Base-by-base conservation (phyloP, 208 protist species). In the Sergeia podlipaevii region DNA sequence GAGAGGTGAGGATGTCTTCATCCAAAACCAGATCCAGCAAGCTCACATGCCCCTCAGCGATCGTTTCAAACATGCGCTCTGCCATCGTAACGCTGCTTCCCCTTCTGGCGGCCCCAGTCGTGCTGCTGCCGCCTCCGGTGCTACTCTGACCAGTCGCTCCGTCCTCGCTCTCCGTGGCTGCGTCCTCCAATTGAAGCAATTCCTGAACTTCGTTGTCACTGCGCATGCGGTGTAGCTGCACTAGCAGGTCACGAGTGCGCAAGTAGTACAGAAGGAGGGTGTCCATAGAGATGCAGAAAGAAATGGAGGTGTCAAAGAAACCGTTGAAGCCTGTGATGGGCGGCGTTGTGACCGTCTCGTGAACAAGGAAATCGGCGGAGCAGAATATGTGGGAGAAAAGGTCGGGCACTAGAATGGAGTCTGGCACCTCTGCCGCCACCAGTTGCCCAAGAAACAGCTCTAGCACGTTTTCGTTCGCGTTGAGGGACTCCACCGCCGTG, bases 361-460 rank as follows among this genome's bases (percentile, higher is more conserved):
- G 89, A 11, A 96, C 48, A 1, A 96, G 51, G 44, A 96, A 96
- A 64, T 96, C 89, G 1, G 76, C 81, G 13, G 83, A 84, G 70
- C 83, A 92, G 65, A 96, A 96, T 30, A 96, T 54, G 30, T 59
- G 57, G 20, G 61, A 52, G 26, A 77, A 77, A 13, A 21, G 0
- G 54, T 47, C 27, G 57, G 46, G 23, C 57, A n/a, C n/a, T n/a
- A n/a, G n/a, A n/a, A n/a, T 56, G 26, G 63, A 23, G 28, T 15
- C 47, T 2, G 83, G 80, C 17, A 74, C 76, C 43, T 85, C 77
- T 3, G 75, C 74, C 1, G 80, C 77, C 0, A 96, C 68, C 11
- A 96, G 72, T 56, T 96, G 89, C 20, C 89, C 89, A 18, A 96
- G 54, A 41, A 93, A 96, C n/a, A 96, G 73, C 72, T 96, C 85